Conservation (phyloP, 148 eudicot genomes). For the Camellia sinensis region DNA sequence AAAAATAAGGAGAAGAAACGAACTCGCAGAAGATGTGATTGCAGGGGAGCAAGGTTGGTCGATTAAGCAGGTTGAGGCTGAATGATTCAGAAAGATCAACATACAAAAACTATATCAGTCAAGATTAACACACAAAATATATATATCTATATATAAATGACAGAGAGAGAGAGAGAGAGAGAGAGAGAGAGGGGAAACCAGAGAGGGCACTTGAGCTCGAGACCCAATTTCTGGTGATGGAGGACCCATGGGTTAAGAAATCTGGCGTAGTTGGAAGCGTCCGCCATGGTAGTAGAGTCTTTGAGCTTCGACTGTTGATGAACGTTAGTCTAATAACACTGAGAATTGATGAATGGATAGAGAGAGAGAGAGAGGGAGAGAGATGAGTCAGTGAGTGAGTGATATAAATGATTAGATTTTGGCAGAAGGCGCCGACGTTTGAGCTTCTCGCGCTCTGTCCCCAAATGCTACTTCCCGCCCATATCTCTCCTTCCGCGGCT, state of each 20-base stretch:
- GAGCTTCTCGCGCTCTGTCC: constrained; percentile 14
- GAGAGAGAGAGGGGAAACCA: constrained; percentile 36
- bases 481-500: neutral
- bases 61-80: constrained; percentile 62
- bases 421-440: neutral
- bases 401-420: neutral
- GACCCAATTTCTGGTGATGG: constrained; percentile 75
- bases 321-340: too few relatives aligned
- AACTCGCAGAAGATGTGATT: constrained; percentile 83
- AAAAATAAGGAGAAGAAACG: constrained; percentile 17
- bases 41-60: constrained; percentile 76
- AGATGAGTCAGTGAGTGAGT: too few relatives aligned
- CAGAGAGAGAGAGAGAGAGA: neutral
- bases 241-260: constrained; percentile 68
- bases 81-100: constrained; percentile 13
- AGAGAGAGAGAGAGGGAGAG: too few relatives aligned
- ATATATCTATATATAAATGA: too few relatives aligned
- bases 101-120: neutral
- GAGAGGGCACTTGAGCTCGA: constrained; percentile 84
- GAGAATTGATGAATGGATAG: too few relatives aligned
- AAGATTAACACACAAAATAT: neutral
- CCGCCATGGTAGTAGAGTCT: constrained; percentile 38
- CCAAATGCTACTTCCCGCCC: constrained; percentile 6
- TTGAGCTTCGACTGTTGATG: constrained; percentile 7
- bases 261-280: constrained; percentile 34